phyloP scores from a whole-genome alignment of 2,329 filamentous ascomycete genomes.

The Clonostachys solani region DNA sequence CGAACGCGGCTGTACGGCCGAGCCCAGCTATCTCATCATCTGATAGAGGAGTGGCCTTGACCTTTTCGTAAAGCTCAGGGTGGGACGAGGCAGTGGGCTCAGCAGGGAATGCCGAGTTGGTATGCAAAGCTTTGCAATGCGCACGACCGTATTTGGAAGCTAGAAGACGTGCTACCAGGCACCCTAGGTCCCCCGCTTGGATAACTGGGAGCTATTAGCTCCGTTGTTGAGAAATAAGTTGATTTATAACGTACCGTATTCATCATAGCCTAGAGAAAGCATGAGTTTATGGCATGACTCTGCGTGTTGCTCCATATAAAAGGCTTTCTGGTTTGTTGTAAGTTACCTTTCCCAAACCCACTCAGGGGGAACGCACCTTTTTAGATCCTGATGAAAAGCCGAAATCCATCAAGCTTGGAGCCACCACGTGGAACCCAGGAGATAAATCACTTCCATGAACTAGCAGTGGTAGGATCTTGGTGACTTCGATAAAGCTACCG shows the following conservation, averaged over 20 bases:
- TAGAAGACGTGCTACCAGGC: neutral
- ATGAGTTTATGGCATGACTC: neutral
- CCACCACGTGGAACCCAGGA: neutral
- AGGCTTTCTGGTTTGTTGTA: neutral
- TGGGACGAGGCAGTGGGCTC: neutral
- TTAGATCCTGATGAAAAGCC: neutral
- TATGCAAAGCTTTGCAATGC: neutral
- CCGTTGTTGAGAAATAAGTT: neutral
- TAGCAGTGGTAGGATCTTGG: neutral
- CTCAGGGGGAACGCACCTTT: too few species aligned
- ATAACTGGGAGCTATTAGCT: neutral
- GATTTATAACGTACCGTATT: neutral
- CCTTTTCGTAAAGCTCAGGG: neutral
- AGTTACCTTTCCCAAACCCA: too few species aligned
- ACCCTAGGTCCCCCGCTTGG: neutral
- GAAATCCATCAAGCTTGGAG: neutral
- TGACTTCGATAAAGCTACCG: neutral
- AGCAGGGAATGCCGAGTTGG: neutral
- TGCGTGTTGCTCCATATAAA: neutral
- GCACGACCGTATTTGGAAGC: neutral
- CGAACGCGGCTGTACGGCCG: neutral
- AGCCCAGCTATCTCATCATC: neutral
- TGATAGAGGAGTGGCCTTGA: neutral
- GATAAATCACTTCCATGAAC: constrained; percentile 2
- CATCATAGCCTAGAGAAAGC: neutral